phyloP scores from a whole-genome alignment of 495 filamentous ascomycete genomes.

The Penicillium alfredii region DNA sequence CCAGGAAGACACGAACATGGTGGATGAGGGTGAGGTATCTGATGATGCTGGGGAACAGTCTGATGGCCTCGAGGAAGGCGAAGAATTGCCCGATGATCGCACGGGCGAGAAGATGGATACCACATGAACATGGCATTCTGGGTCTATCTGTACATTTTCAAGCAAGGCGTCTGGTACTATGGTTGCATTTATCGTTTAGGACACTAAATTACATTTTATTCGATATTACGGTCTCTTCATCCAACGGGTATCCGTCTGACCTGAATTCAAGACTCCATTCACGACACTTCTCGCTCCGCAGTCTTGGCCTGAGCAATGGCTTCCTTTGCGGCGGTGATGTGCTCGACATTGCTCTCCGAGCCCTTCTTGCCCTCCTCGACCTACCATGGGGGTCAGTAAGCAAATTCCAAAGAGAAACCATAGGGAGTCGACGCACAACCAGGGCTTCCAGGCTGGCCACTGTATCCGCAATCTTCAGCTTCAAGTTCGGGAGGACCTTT shows the following conservation, averaged over 20 bases:
- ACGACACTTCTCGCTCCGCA: constrained; percentile 39
- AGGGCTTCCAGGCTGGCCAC: constrained; percentile 61
- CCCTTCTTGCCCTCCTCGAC: constrained; percentile 43
- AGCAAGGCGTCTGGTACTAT: no score
- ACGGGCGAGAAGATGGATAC: constrained; percentile 66
- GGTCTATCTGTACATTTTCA: constrained; percentile 24
- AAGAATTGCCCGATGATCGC: constrained; percentile 46
- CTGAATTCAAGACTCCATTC: constrained; percentile 7
- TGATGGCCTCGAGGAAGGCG: constrained; percentile 44
- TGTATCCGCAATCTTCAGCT: constrained; percentile 58
- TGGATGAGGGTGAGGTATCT: constrained; percentile 60
- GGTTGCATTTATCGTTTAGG: no score
- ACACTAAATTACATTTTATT: constrained; percentile 20
- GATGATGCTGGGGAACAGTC: constrained; percentile 33
- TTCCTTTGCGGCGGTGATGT: constrained; percentile 49
- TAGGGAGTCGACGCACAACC: constrained; percentile 45
- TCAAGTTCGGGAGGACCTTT: constrained; percentile 65
- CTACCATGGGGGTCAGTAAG: constrained; percentile 14
- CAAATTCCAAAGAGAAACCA: neutral
- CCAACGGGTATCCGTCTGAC: no score
- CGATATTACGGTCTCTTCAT: constrained; percentile 2
- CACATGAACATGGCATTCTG: constrained; percentile 29
- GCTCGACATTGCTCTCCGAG: constrained; percentile 47
- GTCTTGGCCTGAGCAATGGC: constrained; percentile 56
- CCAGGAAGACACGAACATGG: constrained; percentile 50